A percentile compares a stretch with the other conserved stretches of the same genome.
Conservation (phyloP, 805 yeast genomes). For the Kodamaea lidongshanica region DNA sequence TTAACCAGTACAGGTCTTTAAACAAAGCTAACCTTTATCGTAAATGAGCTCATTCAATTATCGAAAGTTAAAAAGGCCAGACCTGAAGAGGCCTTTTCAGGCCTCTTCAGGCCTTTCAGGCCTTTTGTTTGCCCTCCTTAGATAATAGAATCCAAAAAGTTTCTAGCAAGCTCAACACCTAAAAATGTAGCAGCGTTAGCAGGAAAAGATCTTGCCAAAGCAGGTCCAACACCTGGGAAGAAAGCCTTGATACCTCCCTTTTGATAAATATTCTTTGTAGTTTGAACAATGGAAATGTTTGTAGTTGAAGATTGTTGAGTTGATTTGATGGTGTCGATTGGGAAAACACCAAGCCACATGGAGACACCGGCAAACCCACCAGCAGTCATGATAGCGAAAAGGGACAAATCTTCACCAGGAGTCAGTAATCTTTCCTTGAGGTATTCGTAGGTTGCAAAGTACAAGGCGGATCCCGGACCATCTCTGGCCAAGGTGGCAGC, state of each 20-base stretch:
- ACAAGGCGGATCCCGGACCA: conserved; percentile 95
- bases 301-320: conserved; percentile 63
- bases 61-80: too few species aligned
- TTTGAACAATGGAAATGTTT: conserved; percentile 51
- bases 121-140: conserved; percentile 19
- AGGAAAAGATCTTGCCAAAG: conserved; percentile 89
- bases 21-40: too few species aligned
- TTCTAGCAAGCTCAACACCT: conserved; percentile 81
- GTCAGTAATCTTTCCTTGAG: conserved; percentile 58
- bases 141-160: conserved; percentile 31
- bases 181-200: conserved; percentile 98
- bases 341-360: conserved; percentile 96
- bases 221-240: conserved; percentile 98
- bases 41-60: too few species aligned
- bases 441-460: conserved; percentile 90
- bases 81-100: too few species aligned
- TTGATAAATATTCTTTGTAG: conserved; percentile 61
- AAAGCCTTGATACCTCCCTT: conserved; percentile 84
- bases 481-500: conserved; percentile 91
- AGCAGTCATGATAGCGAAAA: conserved; percentile 73
- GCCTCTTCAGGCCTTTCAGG: too few species aligned
- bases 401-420: conserved; percentile 54
- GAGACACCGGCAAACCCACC: conserved; percentile 96
- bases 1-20: too few species aligned
- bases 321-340: conserved; percentile 89